Evolutionary conservation across 305 asterid species (phyloP).

Genomic region (Fraxinus angustifolia): DNA sequence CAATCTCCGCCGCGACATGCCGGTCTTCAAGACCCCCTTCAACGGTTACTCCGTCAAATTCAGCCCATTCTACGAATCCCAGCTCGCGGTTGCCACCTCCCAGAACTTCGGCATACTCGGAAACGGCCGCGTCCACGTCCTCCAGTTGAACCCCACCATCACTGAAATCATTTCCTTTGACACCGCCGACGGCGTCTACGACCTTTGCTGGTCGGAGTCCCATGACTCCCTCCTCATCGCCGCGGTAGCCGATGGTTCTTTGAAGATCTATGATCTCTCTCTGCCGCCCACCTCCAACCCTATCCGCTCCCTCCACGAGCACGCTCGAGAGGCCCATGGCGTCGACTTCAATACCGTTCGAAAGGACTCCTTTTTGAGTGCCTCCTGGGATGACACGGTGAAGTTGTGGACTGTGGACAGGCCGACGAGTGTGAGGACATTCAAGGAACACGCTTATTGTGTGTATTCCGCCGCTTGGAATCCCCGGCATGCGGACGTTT

Average conservation of each 20-base stretch:
- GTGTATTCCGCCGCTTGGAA: constrained; percentile 90
- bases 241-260: constrained; percentile 82
- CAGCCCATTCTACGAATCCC: constrained; percentile 90
- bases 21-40: constrained; percentile 81
- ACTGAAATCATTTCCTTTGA: constrained; percentile 73
- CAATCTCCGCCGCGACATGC: constrained; percentile 52
- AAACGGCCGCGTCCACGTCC: constrained; percentile 87
- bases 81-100: constrained; percentile 81
- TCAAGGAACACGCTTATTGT: constrained; percentile 94
- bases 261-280: constrained; percentile 78
- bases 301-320: constrained; percentile 83
- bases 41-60: constrained; percentile 92
- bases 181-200: constrained; percentile 92
- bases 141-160: constrained; percentile 68
- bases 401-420: constrained; percentile 96
- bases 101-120: constrained; percentile 96
- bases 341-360: constrained; percentile 75
- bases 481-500: constrained; percentile 90
- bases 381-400: constrained; percentile 92
- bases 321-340: constrained; percentile 80
- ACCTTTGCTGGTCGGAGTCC: constrained; percentile 91
- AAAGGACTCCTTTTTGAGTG: constrained; percentile 90
- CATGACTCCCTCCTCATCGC: constrained; percentile 84
- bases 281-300: constrained; percentile 81
- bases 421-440: constrained; percentile 82